Percentiles rank a stretch among this genome's conserved stretches.
Conservation (phyloP, 495 filamentous ascomycete genomes). For the Arthonia radiata region DNA sequence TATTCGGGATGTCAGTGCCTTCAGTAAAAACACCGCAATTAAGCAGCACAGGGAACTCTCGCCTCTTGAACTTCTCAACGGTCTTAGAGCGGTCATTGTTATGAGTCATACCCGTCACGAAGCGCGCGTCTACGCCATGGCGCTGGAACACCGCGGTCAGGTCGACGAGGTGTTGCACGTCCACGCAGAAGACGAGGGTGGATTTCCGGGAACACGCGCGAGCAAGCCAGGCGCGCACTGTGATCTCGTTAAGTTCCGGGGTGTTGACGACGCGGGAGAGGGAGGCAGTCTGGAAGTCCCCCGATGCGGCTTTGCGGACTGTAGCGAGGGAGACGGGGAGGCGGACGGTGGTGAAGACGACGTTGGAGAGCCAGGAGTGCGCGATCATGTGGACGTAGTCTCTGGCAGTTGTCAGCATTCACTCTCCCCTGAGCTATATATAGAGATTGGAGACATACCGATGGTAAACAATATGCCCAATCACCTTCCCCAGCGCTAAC, state of each 20-base stretch:
- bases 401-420: constrained; percentile 11
- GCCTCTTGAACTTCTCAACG: constrained; percentile 44
- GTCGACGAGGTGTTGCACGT: constrained; percentile 49
- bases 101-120: constrained; percentile 55
- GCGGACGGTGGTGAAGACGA: constrained; percentile 78
- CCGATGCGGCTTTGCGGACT: constrained; percentile 36
- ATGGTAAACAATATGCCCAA: constrained; percentile 94
- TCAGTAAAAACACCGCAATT: constrained; percentile 97
- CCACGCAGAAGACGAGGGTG: constrained; percentile 80
- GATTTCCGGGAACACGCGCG: constrained; percentile 51
- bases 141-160: constrained; percentile 52
- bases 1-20: constrained; percentile 90
- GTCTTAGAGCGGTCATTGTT: constrained; percentile 35
- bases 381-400: constrained; percentile 94
- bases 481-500: constrained; percentile 57
- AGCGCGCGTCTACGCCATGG: constrained; percentile 58
- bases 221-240: constrained; percentile 60
- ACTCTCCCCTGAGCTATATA: background rate
- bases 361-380: constrained; percentile 61
- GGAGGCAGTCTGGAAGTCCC: constrained; percentile 52
- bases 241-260: constrained; percentile 47
- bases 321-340: constrained; percentile 49
- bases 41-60: constrained; percentile 66
- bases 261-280: constrained; percentile 69
- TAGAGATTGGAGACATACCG: constrained; percentile 20